These are phyloP conservation scores for Pichia sp. DNA, from an alignment of 1,139 yeast species.

Conservation along the genomic window DNA sequence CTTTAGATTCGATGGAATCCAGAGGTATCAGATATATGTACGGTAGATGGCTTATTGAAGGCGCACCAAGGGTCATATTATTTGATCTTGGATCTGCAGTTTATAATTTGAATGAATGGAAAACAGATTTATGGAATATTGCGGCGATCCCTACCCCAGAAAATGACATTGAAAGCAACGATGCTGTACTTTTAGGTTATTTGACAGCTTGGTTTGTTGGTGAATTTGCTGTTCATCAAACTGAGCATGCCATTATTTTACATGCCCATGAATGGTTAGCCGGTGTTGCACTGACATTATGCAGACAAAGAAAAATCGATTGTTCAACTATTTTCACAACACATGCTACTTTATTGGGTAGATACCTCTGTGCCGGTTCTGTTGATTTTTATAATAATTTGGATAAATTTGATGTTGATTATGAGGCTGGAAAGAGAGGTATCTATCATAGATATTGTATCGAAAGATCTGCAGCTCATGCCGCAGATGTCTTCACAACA, in stretches of 20 bases:
- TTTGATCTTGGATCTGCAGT: constrained; percentile 79
- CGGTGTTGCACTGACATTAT: constrained; percentile 88
- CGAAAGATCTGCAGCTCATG: constrained; percentile 93
- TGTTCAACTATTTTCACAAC: constrained; percentile 95
- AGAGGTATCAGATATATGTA: constrained; percentile 81
- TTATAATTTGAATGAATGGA: constrained; percentile 80
- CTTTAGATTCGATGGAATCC: constrained; percentile 65
- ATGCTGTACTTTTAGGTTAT: constrained; percentile 88
- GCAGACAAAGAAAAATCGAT: constrained; percentile 86
- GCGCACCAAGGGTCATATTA: constrained; percentile 87
- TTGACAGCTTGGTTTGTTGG: constrained; percentile 97
- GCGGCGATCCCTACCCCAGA: constrained; percentile 94
- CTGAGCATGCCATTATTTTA: constrained; percentile 73
- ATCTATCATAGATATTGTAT: constrained; percentile 95
- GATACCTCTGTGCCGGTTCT: constrained; percentile 93
- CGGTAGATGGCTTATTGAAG: constrained; percentile 96
- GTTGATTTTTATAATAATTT: constrained; percentile 93
- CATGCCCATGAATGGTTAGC: constrained; percentile 99
- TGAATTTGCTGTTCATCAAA: constrained; percentile 76
- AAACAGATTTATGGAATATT: constrained; percentile 81
- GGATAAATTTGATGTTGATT: constrained; percentile 88
- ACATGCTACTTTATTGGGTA: constrained; percentile 91
- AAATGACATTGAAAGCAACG: constrained; percentile 81
- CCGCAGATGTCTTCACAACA: constrained; percentile 95
- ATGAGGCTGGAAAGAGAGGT: constrained; percentile 96